Percentiles rank a stretch among this genome's conserved stretches.
phyloP scores from a whole-genome alignment of 768 basidiomycete species.

The Pulveroboletus frians region DNA sequence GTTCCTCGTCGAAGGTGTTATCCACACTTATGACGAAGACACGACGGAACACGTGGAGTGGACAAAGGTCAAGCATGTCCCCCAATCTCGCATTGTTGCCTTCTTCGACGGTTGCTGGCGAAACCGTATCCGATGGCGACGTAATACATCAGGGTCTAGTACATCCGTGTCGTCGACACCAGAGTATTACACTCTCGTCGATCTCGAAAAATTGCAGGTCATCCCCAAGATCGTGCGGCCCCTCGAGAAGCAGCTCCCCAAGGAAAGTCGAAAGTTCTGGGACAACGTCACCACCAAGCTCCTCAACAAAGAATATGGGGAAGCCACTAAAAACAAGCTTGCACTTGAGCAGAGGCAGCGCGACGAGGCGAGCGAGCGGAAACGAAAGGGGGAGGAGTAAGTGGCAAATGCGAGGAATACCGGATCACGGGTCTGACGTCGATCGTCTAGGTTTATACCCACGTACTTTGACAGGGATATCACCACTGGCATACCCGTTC shows the following conservation, averaged over 20 bases:
- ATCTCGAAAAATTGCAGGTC: conserved; percentile 62
- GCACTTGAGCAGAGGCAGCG: conserved; percentile 90
- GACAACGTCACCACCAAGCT: conserved; percentile 71
- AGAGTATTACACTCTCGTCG: conserved; percentile 67
- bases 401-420: conserved; percentile 29
- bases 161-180: conserved; percentile 37
- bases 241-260: conserved; percentile 66
- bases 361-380: conserved; percentile 83
- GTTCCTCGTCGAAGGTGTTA: conserved; percentile 81
- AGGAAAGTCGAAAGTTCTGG: conserved; percentile 89
- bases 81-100: conserved; percentile 68
- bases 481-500: conserved; percentile 56
- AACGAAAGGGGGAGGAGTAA: conserved; percentile 72
- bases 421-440: neutral
- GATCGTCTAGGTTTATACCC: conserved; percentile 74
- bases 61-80: conserved; percentile 89
- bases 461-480: conserved; percentile 70
- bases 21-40: conserved; percentile 73
- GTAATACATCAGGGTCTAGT: conserved; percentile 46
- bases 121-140: conserved; percentile 75
- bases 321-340: conserved; percentile 90
- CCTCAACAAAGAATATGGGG: conserved; percentile 78
- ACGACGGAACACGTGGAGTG: conserved; percentile 62
- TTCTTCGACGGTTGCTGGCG: conserved; percentile 88
- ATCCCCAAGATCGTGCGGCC: conserved; percentile 86